Conservation (phyloP, 148 eudicot species). For the Spergularia marina region DNA sequence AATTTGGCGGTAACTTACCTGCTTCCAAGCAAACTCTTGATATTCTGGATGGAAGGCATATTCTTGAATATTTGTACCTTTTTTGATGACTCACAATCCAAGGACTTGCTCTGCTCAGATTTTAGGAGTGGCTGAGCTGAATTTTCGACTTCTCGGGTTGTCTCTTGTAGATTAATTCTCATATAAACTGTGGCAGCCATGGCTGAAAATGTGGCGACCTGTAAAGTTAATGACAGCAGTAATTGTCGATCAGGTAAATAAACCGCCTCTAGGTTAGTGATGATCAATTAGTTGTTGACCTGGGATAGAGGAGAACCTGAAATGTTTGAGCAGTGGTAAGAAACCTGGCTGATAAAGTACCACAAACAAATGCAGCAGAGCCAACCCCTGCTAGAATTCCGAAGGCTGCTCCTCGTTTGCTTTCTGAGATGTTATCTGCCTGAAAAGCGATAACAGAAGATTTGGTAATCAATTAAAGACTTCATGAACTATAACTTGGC, state of each 20-base stretch:
- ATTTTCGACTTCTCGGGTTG: conserved; percentile 8
- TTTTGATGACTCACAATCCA: conserved; percentile 21
- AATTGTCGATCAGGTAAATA: neutral
- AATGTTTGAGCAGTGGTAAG: conserved; percentile 64
- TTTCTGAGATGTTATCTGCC: conserved; percentile 65
- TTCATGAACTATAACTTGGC: too few species aligned
- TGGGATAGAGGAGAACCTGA: conserved; percentile 35
- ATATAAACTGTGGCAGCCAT: conserved; percentile 63
- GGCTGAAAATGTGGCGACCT: conserved; percentile 59
- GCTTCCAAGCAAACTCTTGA: conserved; percentile 44
- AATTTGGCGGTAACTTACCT: conserved; percentile 35
- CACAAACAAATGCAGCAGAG: conserved; percentile 66
- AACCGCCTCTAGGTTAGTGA: neutral
- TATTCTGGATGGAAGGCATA: conserved; percentile 43
- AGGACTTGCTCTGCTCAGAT: conserved; percentile 17
- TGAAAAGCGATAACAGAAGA: conserved; percentile 19
- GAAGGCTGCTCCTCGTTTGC: conserved; percentile 57
- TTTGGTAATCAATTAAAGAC: neutral
- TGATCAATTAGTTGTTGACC: neutral
- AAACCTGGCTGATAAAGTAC: conserved; percentile 64
- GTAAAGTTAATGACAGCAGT: neutral
- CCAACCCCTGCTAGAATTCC: conserved; percentile 59
- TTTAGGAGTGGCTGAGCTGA: conserved; percentile 35
- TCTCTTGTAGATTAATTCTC: conserved; percentile 65
- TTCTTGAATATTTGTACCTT: conserved; percentile 30